Evolutionary conservation across 169 alveolate genomes (phyloP).

Genomic region (Theileria annulata): DNA sequence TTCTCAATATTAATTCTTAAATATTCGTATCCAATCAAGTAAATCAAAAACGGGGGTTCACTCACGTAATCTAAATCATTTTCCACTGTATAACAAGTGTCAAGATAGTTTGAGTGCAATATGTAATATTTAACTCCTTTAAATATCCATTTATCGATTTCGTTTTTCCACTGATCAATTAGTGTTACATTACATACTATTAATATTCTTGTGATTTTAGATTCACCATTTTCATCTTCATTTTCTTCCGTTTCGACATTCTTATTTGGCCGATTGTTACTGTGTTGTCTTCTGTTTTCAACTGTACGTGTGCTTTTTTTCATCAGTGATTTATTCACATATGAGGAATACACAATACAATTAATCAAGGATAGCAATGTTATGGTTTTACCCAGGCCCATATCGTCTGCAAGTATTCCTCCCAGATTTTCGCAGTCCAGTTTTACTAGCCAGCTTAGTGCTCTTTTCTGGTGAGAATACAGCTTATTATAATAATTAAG

Average conservation of each 20-base stretch:
- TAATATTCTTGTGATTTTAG: slow-evolving; percentile 42
- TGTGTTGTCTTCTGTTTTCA: neutral
- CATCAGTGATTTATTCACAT: neutral
- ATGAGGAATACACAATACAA: slow-evolving; percentile 38
- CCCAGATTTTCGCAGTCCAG: slow-evolving; percentile 45
- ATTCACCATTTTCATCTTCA: neutral
- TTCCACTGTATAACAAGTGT: neutral
- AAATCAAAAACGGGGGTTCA: slow-evolving; percentile 5
- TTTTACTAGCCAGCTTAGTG: slow-evolving; percentile 56
- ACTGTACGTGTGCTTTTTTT: neutral
- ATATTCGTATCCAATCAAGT: slow-evolving; percentile 70
- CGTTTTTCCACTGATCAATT: slow-evolving; percentile 72
- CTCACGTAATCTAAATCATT: neutral
- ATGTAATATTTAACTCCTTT: slow-evolving; percentile 28
- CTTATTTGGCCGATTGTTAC: neutral
- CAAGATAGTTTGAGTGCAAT: slow-evolving; percentile 41
- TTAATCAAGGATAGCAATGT: slow-evolving; percentile 42
- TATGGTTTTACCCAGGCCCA: slow-evolving; percentile 82
- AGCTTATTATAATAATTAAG: slow-evolving; percentile 26
- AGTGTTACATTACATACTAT: slow-evolving; percentile 75
- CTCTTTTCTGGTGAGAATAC: slow-evolving; percentile 51
- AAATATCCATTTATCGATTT: slow-evolving; percentile 63
- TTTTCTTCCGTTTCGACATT: neutral
- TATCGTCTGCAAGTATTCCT: slow-evolving; percentile 84
- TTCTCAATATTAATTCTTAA: slow-evolving; percentile 63